Evolutionary conservation across 1,139 yeast species (phyloP), one percentile per base, ranked within the genome.

Genomic region (Hyphopichia pseudoburtonii): DNA sequence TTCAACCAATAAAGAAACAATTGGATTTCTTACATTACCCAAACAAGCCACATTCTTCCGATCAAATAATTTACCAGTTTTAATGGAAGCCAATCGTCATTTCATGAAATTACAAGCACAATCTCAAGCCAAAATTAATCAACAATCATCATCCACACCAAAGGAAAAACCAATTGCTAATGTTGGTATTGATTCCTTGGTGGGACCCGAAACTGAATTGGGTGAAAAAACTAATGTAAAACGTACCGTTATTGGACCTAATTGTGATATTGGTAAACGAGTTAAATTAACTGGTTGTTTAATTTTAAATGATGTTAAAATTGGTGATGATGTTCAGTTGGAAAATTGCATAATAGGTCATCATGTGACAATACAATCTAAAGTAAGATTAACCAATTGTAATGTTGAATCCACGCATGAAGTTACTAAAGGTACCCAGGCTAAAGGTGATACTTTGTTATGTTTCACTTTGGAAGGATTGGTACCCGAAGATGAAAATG

Each of bases 311-410:
- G 77, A 79, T 35, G 95, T 82, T 22, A 65, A 62, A 1, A 67
- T 94, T 30, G 95, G 79, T 35, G 96, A 92, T 57, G 97, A 87
- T 46, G 84, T 77, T n/a, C 79, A 71, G 35, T 66, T 94, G 46
- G 98, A 94, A 60, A 92, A 90, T 63, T 89, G 96, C 62, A 82
- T 92, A 19, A 67, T 94, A 41, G 98, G 98, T 17, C 69, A 71
- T 33, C 69, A 70, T 34, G 92, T 82, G 2, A 64, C 66, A 14
- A 73, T 94, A 30, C 82, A 78, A 21, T 52, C 69, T 40, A 84
- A 82, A 56, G 65, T 76, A 32, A 78, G 74, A 52, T 72, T 88
- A 48, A 78, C 80, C 10, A 83, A 84, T 48, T 89, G 96, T 68
- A 82, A 87, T 46, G 83, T 92, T 21, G 97, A 90, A 58, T 87